Conservation (phyloP, 2,329 filamentous ascomycete genomes). For the Colletotrichum sp. region DNA sequence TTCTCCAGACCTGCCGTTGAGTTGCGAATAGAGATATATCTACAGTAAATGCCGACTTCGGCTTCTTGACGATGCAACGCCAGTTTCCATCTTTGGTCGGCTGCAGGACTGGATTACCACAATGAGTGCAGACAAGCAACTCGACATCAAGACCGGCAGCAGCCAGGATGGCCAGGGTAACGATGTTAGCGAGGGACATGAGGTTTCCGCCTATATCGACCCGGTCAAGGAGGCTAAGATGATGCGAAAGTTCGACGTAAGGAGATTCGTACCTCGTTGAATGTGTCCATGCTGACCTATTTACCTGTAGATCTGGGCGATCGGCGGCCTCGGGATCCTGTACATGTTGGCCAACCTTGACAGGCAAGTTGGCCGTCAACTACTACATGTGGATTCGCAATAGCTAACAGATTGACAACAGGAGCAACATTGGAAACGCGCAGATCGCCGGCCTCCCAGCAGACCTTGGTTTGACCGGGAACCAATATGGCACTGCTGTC, state of each 20-base stretch:
- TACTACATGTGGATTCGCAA: not conserved
- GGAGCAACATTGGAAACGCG: constrained; percentile 30
- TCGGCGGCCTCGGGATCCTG: constrained; percentile 27
- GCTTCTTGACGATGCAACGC: not conserved
- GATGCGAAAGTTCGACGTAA: constrained; percentile 30
- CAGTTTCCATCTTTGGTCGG: not conserved
- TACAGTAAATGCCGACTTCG: not conserved
- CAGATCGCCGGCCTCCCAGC: constrained; percentile 35
- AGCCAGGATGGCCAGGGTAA: not conserved
- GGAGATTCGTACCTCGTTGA: not conserved
- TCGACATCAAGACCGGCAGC: not conserved
- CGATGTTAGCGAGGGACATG: not conserved
- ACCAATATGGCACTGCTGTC: constrained; percentile 34
- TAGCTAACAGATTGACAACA: not conserved
- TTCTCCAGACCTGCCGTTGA: not conserved
- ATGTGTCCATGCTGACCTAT: not conserved
- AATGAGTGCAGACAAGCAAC: not conserved
- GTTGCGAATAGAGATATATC: not conserved
- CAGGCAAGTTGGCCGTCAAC: constrained; percentile 24
- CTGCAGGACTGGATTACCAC: not conserved
- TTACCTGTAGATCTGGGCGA: not conserved
- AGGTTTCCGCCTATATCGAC: not conserved
- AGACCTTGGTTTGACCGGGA: constrained; percentile 33
- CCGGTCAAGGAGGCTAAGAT: constrained; percentile 6
- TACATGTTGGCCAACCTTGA: constrained; percentile 35